Conservation (phyloP, 2,329 filamentous ascomycete species). For the Ceratocystis huliohia region DNA sequence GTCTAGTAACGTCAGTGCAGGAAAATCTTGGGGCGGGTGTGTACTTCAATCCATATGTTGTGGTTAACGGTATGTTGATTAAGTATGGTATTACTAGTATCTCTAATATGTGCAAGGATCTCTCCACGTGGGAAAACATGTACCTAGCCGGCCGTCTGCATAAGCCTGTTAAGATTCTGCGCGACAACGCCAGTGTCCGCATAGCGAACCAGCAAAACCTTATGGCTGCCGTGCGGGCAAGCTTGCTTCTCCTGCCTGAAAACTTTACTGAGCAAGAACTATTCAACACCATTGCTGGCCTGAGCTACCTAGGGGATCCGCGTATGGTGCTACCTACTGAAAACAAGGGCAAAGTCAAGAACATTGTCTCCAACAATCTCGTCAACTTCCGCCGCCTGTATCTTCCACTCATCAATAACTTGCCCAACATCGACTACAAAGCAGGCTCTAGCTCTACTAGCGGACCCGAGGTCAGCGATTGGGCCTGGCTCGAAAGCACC, state of each 20-base stretch:
- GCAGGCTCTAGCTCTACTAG: conserved; percentile 43
- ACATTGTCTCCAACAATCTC: conserved; percentile 88
- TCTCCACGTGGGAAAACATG: conserved; percentile 83
- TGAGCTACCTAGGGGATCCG: conserved; percentile 93
- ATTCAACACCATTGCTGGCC: conserved; percentile 79
- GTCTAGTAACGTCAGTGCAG: conserved; percentile 71
- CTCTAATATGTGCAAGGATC: conserved; percentile 73
- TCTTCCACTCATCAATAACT: conserved; percentile 71
- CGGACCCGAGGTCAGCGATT: conserved; percentile 44
- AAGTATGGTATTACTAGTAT: conserved; percentile 97
- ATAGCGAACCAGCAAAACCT: conserved; percentile 94
- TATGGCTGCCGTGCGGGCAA: conserved; percentile 78
- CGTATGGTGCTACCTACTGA: conserved; percentile 86
- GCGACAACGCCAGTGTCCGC: conserved; percentile 82
- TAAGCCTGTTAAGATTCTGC: conserved; percentile 94
- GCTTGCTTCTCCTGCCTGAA: conserved; percentile 71
- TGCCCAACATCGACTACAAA: conserved; percentile 75
- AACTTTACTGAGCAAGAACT: conserved; percentile 77
- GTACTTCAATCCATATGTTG: conserved; percentile 95
- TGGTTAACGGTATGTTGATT: conserved; percentile 86
- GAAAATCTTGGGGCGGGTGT: conserved; percentile 83
- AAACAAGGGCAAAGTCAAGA: conserved; percentile 80
- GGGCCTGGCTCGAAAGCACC: conserved; percentile 33
- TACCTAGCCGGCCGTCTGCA: conserved; percentile 94
- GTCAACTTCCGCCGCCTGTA: conserved; percentile 86